phyloP scores from a whole-genome alignment of 768 basidiomycete genomes.

The Boletellus sp. region DNA sequence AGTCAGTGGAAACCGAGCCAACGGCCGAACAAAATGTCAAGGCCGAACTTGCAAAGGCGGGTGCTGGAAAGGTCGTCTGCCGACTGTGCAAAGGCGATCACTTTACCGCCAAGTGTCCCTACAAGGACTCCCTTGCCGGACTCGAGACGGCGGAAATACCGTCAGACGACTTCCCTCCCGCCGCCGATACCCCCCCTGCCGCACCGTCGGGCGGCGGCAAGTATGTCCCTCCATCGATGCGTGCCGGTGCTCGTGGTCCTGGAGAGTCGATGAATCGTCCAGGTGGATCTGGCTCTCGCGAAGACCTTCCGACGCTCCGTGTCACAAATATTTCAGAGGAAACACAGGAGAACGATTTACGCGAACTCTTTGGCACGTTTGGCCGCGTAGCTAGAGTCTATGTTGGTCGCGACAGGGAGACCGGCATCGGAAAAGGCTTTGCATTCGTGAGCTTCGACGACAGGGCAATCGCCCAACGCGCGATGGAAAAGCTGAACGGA shows the following conservation, averaged over 20 bases:
- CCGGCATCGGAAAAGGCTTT: constrained; percentile 92
- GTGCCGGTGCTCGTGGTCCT: constrained; percentile 59
- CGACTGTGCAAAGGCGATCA: constrained; percentile 95
- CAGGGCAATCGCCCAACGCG: constrained; percentile 70
- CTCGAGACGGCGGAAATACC: constrained; percentile 54
- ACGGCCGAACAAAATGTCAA: constrained; percentile 65
- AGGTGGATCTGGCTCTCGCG: constrained; percentile 55
- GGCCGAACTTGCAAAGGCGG: constrained; percentile 61
- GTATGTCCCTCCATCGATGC: constrained; percentile 94
- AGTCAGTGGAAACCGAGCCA: constrained; percentile 66
- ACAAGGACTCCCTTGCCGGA: constrained; percentile 88
- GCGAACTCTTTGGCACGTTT: constrained; percentile 85
- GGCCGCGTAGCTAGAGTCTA: constrained; percentile 87
- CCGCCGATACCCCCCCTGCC: constrained; percentile 29
- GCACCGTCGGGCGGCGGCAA: constrained; percentile 62
- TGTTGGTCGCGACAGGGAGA: constrained; percentile 92
- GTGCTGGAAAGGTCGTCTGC: constrained; percentile 87
- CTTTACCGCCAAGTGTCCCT: constrained; percentile 98
- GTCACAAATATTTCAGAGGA: constrained; percentile 97
- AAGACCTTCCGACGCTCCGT: constrained; percentile 93
- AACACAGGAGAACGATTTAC: constrained; percentile 89
- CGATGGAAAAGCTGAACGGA: constrained; percentile 90
- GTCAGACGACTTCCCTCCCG: constrained; percentile 34
- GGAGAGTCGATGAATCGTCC: constrained; percentile 67
- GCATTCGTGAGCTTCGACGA: constrained; percentile 97